These are phyloP conservation scores for Austroboletus eburneus DNA, from an alignment of 768 basidiomycete species.

Conservation along the genomic window DNA sequence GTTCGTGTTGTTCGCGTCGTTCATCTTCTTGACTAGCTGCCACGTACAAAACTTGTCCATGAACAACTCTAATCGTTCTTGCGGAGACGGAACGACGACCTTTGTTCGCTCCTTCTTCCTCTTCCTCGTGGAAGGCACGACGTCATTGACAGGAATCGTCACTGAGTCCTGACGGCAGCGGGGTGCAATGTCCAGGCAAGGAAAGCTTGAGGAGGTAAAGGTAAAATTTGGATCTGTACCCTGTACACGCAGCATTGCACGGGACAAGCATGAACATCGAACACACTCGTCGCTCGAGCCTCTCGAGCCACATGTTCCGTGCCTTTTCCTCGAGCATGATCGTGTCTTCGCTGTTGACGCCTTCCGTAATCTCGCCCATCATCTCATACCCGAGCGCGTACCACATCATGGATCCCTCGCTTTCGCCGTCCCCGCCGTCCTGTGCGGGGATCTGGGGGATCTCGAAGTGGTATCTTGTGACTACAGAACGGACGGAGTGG, in stretches of 20 bases:
- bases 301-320: conserved; percentile 53
- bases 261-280: too few relatives aligned
- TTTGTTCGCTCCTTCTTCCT: conserved; percentile 21
- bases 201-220: conserved; percentile 64
- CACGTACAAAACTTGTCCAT: conserved; percentile 80
- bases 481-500: conserved; percentile 49
- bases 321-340: conserved; percentile 47
- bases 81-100: conserved; percentile 25
- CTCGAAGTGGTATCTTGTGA: conserved; percentile 62
- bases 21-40: conserved; percentile 53
- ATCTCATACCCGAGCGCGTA: conserved; percentile 59
- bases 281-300: conserved; percentile 70
- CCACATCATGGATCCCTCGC: conserved; percentile 78
- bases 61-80: conserved; percentile 62
- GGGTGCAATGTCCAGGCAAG: conserved; percentile 43
- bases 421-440: conserved; percentile 56
- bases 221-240: conserved; percentile 71
- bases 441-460: conserved; percentile 55
- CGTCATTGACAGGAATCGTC: conserved; percentile 22
- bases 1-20: conserved; percentile 25
- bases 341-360: conserved; percentile 20
- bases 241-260: conserved; percentile 41
- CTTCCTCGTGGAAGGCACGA: conserved; percentile 24
- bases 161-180: conserved; percentile 31
- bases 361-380: conserved; percentile 28